Base-by-base conservation (phyloP, 2,329 filamentous ascomycete genomes). In the Hymenoscyphus scutula region DNA sequence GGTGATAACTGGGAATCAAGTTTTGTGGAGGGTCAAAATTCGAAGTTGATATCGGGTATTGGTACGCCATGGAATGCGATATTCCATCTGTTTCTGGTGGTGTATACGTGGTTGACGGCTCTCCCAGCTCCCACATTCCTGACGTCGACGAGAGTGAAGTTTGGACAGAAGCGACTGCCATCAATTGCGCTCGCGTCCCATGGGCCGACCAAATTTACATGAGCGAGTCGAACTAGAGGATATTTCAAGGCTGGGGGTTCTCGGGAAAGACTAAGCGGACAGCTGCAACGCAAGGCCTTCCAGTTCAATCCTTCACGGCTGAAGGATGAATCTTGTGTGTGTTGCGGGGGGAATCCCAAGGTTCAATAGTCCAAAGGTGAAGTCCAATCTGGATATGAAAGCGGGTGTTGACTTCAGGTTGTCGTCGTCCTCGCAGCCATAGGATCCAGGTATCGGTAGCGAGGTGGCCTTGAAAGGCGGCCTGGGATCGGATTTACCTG, bases 101-200 rank as follows among this genome's bases (percentile, higher is more conserved):
- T 56, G 67, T 66, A 60, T 65, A 72, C 53, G 67, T 54, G 45
- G 60, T 66, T 51, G 64, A 66, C 59, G 68, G 61, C 64, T 72
- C 69, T 63, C 67, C 68, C 67, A 70, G 62, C 60, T 70, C 67
- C 72, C 72, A 73, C 66, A 71, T 69, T 62, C 64, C 69, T 65
- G 68, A 65, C 64, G 70, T 72, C 62, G 72, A 70, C 64, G 67
- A 67, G 41, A 68, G 63, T 66, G 65, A 65, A 65, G 65, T 61
- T 66, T 71, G 71, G 60, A 73, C 67, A 65, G 70, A 72, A 48
- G 41, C 25, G 65, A 72, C 69, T 72, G 72, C 71, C 72, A 73
- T 74, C 69, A 72, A 71, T 68, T 71, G 63, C 66, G 66, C 60
- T 58, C 68, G 62, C 48, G 45, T 64, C 37, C 63, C 67, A 69